These are phyloP conservation scores for Sugiyamaella xylanicola DNA, from an alignment of 1,139 yeast genomes.

Conservation along the genomic window DNA sequence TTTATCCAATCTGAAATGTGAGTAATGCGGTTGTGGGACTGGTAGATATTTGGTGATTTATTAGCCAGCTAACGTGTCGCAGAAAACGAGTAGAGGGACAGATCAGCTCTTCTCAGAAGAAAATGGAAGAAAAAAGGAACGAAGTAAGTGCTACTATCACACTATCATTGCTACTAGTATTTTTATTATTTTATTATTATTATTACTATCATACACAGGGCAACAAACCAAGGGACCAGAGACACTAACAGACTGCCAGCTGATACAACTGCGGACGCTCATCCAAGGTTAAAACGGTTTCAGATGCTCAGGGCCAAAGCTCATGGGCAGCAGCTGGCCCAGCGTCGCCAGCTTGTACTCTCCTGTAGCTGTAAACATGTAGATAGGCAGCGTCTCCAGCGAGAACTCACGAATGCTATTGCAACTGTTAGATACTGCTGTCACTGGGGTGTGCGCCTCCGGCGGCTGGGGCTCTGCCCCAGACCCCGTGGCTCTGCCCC, in stretches of 20 bases:
- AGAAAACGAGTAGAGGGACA: conserved; percentile 43
- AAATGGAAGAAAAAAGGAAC: conserved; percentile 40
- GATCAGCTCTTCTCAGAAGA: conserved; percentile 39
- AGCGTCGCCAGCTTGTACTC: conserved; percentile 48
- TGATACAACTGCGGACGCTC: conserved; percentile 34
- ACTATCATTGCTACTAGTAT: no score
- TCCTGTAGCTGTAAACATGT: conserved; percentile 37
- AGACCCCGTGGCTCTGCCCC: conserved; percentile 6
- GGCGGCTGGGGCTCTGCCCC: conserved; percentile 12
- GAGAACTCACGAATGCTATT: conserved; percentile 67
- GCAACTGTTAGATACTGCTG: conserved; percentile 7
- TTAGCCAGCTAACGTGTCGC: not conserved
- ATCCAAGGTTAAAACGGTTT: conserved; percentile 24
- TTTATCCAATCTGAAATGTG: conserved; percentile 76
- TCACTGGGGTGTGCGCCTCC: not conserved
- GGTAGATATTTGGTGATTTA: not conserved
- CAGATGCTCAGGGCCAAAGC: conserved; percentile 84
- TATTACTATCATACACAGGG: no score
- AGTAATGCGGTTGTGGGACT: conserved; percentile 23
- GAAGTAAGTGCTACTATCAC: conserved; percentile 35
- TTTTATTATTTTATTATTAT: no score
- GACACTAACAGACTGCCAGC: conserved; percentile 17
- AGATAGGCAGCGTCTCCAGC: conserved; percentile 36
- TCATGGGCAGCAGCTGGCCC: conserved; percentile 69
- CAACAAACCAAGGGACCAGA: not conserved